Base-by-base conservation (phyloP, 768 basidiomycete genomes). In the Pulveroboletus sp. region DNA sequence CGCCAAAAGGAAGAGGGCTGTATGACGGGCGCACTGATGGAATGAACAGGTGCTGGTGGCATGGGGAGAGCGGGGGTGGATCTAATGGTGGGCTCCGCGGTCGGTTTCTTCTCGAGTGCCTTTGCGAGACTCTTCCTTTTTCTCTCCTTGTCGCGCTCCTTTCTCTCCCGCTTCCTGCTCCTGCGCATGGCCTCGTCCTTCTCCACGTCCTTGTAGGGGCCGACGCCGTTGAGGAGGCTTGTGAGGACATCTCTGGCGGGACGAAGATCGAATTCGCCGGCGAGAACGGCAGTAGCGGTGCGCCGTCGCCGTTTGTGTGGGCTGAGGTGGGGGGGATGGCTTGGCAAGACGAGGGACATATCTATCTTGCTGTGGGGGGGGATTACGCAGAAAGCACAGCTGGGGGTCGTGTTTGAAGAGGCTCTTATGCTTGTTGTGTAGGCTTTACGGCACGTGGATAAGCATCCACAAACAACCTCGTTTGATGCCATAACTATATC, bases 171-270 rank as follows among this genome's bases (percentile, higher is more conserved):
- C 67, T 77, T 83, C 67, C 73, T 77, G 54, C 70, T 76, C 65
- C 76, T 74, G 57, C 76, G 75, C 38, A 71, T 58, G 63, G 80
- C 78, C 54, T 83, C 82, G 28, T 81, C 78, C 49, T 73, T 77
- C 69, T 86, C 84, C 26, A 82, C 77, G 14, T 69, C 75, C 53
- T 79, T 76, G 67, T 87, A 84, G 7, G 79, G 79, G 0, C 76
- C 77, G 28, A 89, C 83, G 44, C 87, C 86, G 60, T 89, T 89
- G 60, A 90, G 71, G 43, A 89, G 67, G 67, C 84, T 86, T 13
- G 89, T 90, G 56, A 91, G 75, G 55, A 85, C 86, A 69, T 90
- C 87, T 64, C 89, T 79, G 33, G 76, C 62, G 0, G 84, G 82
- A 17, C 76, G 76, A 6, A 75, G 65, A 71, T 90, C 89, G 66